Conservation (phyloP, 2,329 filamentous ascomycete species). For the Hypoxylon sp. region DNA sequence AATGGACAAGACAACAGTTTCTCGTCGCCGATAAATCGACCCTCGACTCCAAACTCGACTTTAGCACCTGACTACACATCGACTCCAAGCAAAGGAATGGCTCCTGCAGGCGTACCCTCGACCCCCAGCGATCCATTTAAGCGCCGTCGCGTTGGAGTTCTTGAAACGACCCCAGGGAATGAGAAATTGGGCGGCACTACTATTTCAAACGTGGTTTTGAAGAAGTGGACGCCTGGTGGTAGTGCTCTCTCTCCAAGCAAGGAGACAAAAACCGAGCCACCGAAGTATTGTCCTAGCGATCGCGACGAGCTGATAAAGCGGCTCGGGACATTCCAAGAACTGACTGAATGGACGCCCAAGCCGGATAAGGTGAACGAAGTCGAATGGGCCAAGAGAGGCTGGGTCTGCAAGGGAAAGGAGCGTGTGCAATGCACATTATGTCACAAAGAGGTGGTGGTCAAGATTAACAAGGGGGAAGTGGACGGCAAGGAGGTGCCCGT, state of each 20-base stretch:
- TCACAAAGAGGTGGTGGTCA: slow-evolving; percentile 85
- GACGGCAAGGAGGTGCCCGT: slow-evolving; percentile 68
- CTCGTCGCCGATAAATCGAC: slow-evolving; percentile 41
- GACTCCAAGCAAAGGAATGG: slow-evolving; percentile 35
- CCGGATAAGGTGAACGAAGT: slow-evolving; percentile 88
- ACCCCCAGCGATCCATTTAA: slow-evolving; percentile 61
- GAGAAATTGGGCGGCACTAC: slow-evolving; percentile 49
- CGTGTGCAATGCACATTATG: slow-evolving; percentile 89
- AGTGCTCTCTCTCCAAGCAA: slow-evolving; percentile 46
- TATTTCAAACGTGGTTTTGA: slow-evolving; percentile 59
- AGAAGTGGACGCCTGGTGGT: slow-evolving; percentile 56
- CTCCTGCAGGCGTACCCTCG: slow-evolving; percentile 33
- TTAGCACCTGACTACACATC: slow-evolving; percentile 29
- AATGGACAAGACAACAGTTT: slow-evolving; percentile 52
- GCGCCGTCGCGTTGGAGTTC: slow-evolving; percentile 64
- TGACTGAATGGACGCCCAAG: slow-evolving; percentile 95
- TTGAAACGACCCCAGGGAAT: slow-evolving; percentile 57
- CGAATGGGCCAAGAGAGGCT: slow-evolving; percentile 94
- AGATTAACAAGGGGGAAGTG: slow-evolving; percentile 73
- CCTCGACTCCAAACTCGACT: slow-evolving; percentile 53
- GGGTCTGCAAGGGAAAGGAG: slow-evolving; percentile 86
- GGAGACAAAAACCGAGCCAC: slow-evolving; percentile 55
- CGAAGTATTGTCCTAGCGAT: slow-evolving; percentile 89
- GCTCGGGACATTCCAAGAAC: slow-evolving; percentile 88
- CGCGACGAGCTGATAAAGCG: slow-evolving; percentile 84